Base-by-base conservation (phyloP, 177 flowering plant genomes). In the Vitis hybrid region DNA sequence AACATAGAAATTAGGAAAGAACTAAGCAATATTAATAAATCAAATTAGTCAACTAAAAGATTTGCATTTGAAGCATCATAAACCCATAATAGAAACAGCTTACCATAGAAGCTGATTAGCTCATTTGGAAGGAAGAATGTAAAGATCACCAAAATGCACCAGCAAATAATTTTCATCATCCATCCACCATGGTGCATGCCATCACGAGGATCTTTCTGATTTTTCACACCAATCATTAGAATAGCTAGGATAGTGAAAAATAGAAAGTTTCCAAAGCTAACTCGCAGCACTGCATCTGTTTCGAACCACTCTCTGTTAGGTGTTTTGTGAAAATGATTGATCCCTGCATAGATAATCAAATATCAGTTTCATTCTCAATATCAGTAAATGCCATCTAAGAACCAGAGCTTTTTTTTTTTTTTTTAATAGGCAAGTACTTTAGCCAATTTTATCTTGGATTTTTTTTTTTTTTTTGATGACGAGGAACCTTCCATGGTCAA, bases 211-310 rank as follows among this genome's bases (percentile, higher is more conserved):
- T 96, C 99, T 78, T 80, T 92, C 76, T 90, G 97, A 79, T 75
- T 85, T 84, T 90, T 96, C 47, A 96, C 95, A 66, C 98, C 98
- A 80, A 92, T 75, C 99, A 96, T 96, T 38, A 94, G 31, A 68
- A 89, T 7, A 55, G 99, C 83, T 11, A 96, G 76, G 72, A 83
- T 84, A 20, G 98, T 88, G 80, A 96, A 94, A 64, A 96, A 96
- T 13, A 94, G 75, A 77, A 89, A 96, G 80, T 96, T 96, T 38
- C 98, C 98, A 86, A 92, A 86, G 87, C 99, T 95, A 73, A 95
- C 99, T 11, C 99, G 92, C 66, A 95, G 78, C 55, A 95, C 98
- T n/a, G 99, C 99, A 87, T 94, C 99, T 19, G 97, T 92, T 80
- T 95, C 89, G 71, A 95, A 95, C 99, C 99, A 95, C 73, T 95